Conservation (phyloP, 257 asterid genomes). For the Paraleonurus japonicus region DNA sequence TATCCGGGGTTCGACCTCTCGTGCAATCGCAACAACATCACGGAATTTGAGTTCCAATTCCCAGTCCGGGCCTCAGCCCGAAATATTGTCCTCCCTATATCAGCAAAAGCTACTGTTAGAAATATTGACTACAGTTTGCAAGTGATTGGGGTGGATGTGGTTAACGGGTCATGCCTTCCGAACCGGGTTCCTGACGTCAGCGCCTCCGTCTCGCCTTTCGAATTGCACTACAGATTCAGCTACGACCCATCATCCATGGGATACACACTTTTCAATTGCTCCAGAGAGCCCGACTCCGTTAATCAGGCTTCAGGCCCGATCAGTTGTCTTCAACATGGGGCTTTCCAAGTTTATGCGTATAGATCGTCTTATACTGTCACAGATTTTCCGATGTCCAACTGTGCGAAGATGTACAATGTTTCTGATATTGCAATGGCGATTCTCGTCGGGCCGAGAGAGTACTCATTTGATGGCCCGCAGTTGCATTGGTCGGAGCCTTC, state of each 20-base stretch:
- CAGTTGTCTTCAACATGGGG: slow-evolving; percentile 41
- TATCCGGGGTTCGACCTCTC: slow-evolving; percentile 56
- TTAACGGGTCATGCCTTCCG: slow-evolving; percentile 48
- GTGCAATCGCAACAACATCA: slow-evolving; percentile 42
- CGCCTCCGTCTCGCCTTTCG: slow-evolving; percentile 40
- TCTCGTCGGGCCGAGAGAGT: slow-evolving; percentile 15
- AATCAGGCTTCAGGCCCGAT: slow-evolving; percentile 9
- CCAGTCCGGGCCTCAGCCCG: slow-evolving; percentile 44
- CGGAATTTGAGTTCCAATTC: slow-evolving; percentile 45
- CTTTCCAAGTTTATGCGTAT: slow-evolving; percentile 35
- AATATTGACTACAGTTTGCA: slow-evolving; percentile 44
- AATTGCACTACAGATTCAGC: slow-evolving; percentile 1
- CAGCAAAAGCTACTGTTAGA: slow-evolving; percentile 36
- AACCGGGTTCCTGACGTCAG: slow-evolving; percentile 31
- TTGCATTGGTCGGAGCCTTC: slow-evolving; percentile 54
- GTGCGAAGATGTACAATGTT: slow-evolving; percentile 57
- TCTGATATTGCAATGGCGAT: slow-evolving; percentile 40
- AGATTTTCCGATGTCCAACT: slow-evolving; percentile 35
- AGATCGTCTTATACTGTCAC: slow-evolving; percentile 29
- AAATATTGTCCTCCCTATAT: slow-evolving; percentile 36
- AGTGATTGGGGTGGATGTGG: slow-evolving; percentile 31
- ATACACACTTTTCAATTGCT: slow-evolving; percentile 60
- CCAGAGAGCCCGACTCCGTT: slow-evolving; percentile 1
- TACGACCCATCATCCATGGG: slow-evolving; percentile 1
- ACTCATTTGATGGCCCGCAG: slow-evolving; percentile 10